phyloP scores from a whole-genome alignment of 768 basidiomycete species.

The Lactarius psammicola region DNA sequence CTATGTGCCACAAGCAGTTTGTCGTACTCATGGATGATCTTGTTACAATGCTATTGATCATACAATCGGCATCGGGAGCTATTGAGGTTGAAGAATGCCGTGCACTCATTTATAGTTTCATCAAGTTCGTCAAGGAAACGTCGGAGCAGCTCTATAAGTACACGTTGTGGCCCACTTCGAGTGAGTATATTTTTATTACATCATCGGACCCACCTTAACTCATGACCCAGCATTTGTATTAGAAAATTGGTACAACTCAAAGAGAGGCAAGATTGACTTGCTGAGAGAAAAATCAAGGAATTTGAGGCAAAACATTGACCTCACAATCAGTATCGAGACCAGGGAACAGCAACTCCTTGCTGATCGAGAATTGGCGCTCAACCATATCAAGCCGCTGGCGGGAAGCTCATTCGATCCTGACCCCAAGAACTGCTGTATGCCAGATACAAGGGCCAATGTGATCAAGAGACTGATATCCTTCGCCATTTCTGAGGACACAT shows the following conservation, averaged over 20 bases:
- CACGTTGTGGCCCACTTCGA: not conserved
- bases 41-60: not conserved
- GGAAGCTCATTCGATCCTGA: not conserved
- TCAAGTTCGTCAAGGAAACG: not conserved
- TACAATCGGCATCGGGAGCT: not conserved
- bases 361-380: not conserved
- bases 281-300: not conserved
- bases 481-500: too few relatives aligned
- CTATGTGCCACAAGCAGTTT: not conserved
- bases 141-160: not conserved
- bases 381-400: not conserved
- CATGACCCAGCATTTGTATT: not conserved
- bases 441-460: not conserved
- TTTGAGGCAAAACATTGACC: not conserved
- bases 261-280: not conserved
- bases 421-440: not conserved
- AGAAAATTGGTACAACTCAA: not conserved
- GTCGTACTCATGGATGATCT: not conserved
- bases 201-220: not conserved
- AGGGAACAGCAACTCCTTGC: not conserved
- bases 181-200: not conserved
- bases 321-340: not conserved
- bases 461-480: not conserved
- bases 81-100: too few relatives aligned
- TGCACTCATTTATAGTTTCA: not conserved